Evolutionary conservation across 139 green algal genomes (phyloP).

Genomic region (Coelastrella sp.): DNA sequence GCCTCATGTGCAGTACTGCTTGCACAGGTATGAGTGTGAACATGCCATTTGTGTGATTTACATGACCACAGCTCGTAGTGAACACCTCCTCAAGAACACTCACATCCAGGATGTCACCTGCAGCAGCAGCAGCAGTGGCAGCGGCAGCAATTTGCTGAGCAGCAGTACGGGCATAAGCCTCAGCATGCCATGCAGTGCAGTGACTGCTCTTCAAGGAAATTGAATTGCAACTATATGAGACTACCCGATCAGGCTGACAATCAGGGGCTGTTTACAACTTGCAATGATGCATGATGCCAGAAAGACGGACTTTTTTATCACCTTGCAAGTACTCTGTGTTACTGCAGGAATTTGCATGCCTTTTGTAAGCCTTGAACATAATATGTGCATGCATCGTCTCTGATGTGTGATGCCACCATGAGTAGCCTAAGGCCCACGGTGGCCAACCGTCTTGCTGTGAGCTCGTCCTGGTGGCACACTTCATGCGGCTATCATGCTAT

Average conservation of each 20-base stretch:
- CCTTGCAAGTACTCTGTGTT: background rate
- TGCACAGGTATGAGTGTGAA: background rate
- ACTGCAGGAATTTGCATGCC: background rate
- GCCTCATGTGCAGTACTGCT: background rate
- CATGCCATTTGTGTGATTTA: slow-evolving; percentile 11
- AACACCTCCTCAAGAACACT: slow-evolving; percentile 17
- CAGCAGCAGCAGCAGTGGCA: background rate
- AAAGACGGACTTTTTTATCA: too few species aligned
- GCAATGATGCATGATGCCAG: background rate
- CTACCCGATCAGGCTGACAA: background rate
- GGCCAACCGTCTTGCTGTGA: background rate
- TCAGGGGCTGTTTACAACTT: background rate
- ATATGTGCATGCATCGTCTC: background rate
- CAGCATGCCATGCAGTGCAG: too few species aligned
- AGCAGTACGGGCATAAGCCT: too few species aligned
- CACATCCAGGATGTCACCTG: slow-evolving; percentile 18
- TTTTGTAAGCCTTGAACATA: background rate
- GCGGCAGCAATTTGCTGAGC: too few species aligned
- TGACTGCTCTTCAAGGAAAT: too few species aligned
- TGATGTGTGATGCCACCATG: background rate
- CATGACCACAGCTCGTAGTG: background rate
- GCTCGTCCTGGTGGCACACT: background rate
- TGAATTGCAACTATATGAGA: too few species aligned
- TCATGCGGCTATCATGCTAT: too few species aligned
- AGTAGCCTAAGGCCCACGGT: too few species aligned